A percentile compares a stretch with the other conserved stretches of the same genome.
Conservation (phyloP, 208 protist species). For the Wallacemonas rigidus region DNA sequence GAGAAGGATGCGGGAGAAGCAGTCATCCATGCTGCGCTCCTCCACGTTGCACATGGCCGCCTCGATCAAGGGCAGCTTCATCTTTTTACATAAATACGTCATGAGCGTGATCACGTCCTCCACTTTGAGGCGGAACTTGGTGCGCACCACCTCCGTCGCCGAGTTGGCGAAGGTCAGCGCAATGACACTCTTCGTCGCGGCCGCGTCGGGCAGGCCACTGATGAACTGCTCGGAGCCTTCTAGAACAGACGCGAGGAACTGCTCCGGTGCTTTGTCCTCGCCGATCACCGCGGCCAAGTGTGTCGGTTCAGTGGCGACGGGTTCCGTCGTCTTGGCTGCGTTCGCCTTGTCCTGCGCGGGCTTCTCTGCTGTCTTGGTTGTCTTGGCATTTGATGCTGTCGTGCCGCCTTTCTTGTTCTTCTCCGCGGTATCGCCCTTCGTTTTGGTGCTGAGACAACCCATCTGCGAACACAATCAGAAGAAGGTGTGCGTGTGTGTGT, state of each 20-base stretch:
- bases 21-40: conserved; percentile 83
- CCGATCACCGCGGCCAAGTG: not conserved
- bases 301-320: not conserved
- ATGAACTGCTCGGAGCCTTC: conserved; percentile 66
- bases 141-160: conserved; percentile 77
- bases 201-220: conserved; percentile 47
- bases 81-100: conserved; percentile 23
- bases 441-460: conserved; percentile 63
- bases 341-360: not conserved
- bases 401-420: conserved; percentile 15
- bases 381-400: conserved; percentile 1
- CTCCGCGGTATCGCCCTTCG: conserved; percentile 35
- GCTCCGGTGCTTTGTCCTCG: conserved; percentile 26
- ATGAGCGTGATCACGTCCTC: conserved; percentile 46
- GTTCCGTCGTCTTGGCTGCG: conserved; percentile 11
- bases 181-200: conserved; percentile 55
- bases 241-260: conserved; percentile 66
- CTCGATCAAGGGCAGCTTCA: conserved; percentile 60
- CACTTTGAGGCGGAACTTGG: conserved; percentile 80
- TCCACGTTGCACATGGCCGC: conserved; percentile 50
- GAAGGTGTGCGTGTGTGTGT: conserved; percentile 5
- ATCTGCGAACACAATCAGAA: conserved; percentile 20
- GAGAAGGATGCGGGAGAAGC: conserved; percentile 79
- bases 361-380: conserved; percentile 8
- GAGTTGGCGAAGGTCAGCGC: conserved; percentile 84